These are phyloP conservation scores for Melaleuca quinquenervia DNA, from an alignment of 345 rosid genomes.

Conservation along the genomic window DNA sequence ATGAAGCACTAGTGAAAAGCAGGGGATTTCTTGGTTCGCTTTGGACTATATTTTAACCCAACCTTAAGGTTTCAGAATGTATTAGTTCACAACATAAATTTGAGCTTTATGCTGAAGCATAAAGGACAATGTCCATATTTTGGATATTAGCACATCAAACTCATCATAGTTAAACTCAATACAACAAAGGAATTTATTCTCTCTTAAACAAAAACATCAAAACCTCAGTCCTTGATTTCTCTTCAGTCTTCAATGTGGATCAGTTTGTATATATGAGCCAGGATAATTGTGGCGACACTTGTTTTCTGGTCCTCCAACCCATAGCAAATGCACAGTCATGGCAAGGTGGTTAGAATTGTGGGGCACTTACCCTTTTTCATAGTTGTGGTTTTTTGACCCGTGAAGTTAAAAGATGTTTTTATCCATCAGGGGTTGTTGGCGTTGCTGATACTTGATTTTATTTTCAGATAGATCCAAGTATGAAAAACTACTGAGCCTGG, in stretches of 20 bases:
- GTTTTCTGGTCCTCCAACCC: neutral
- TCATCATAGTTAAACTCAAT: neutral
- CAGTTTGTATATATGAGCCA: neutral
- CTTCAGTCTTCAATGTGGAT: neutral
- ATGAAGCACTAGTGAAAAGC: neutral
- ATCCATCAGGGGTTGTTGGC: neutral
- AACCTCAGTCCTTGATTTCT: neutral
- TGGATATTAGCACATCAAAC: neutral
- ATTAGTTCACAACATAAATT: neutral
- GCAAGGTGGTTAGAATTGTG: neutral
- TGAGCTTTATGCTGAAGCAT: neutral
- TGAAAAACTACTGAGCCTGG: constrained; percentile 49
- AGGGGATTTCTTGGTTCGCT: neutral
- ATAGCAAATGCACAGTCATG: neutral
- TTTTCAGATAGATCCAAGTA: constrained; percentile 54
- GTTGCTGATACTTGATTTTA: neutral
- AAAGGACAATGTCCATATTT: neutral
- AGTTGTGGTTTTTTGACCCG: neutral
- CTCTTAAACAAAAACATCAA: neutral
- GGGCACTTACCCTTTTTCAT: neutral
- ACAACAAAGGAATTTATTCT: neutral
- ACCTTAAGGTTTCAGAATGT: neutral
- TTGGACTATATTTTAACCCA: neutral
- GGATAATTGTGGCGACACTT: neutral
- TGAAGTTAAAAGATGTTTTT: neutral